Evolutionary conservation across 1,284 basidiomycete genomes (phyloP).

Genomic region (Trichosporon ovoides): DNA sequence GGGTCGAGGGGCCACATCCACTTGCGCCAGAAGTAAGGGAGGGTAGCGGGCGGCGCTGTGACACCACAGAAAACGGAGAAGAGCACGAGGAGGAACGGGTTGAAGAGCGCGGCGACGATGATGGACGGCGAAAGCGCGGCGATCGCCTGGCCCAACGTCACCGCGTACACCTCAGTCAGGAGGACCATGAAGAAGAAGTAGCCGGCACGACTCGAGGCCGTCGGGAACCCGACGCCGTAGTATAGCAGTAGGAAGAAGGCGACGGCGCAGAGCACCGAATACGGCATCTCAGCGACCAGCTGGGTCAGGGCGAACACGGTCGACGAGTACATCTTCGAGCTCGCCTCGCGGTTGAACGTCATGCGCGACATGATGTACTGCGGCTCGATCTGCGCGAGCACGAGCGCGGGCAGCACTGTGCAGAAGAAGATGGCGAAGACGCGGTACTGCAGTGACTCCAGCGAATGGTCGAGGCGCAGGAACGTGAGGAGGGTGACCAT

Average conservation of each 20-base stretch:
- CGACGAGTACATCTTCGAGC: conserved; percentile 52
- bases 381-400: conserved; percentile 61
- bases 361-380: conserved; percentile 74
- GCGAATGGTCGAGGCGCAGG: conserved; percentile 64
- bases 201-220: conserved; percentile 29
- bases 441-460: conserved; percentile 74
- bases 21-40: conserved; percentile 66
- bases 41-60: conserved; percentile 58
- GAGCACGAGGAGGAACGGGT: conserved; percentile 67
- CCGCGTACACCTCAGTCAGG: conserved; percentile 69
- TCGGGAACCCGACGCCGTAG: conserved; percentile 42
- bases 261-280: conserved; percentile 59
- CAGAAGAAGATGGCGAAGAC: conserved; percentile 58
- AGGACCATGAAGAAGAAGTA: conserved; percentile 59
- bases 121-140: conserved; percentile 62
- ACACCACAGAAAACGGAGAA: conserved; percentile 74
- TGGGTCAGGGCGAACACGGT: conserved; percentile 72
- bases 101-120: conserved; percentile 70
- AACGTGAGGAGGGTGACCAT: conserved; percentile 78
- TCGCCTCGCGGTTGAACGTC: conserved; percentile 55
- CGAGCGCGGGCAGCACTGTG: conserved; percentile 39
- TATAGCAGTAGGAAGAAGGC: conserved; percentile 63
- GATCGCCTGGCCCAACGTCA: conserved; percentile 64
- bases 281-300: conserved; percentile 69
- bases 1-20: conserved; percentile 52